Evolutionary conservation across 179 eudicot species (phyloP), one percentile per base, ranked within the genome.

Genomic region (Monotropa hypopitys): DNA sequence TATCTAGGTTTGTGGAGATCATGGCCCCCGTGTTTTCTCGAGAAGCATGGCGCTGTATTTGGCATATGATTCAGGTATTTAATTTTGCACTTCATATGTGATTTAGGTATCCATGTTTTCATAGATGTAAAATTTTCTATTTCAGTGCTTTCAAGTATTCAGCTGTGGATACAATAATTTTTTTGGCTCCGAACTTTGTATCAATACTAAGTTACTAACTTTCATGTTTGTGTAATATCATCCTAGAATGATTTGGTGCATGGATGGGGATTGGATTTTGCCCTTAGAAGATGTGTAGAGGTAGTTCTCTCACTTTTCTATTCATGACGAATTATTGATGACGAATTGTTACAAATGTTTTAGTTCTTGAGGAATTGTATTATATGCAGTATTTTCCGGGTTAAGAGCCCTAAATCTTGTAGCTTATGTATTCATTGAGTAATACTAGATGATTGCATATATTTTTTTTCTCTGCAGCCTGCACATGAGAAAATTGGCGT

Each of bases 181-280:
- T 47, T 66, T 8, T 35, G 0, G 0, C 12, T 40, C 3, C 26
- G 10, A 50, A 21, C 11, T 28, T 20, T 15, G 16, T 1, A 6
- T 20, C 21, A 42, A 42, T 56, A 9, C 61, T n/a, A 70, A 30
- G 30, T 11, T 54, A 38, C 30, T 77, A 51, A 53, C 43, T 33
- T 57, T 38, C 40, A 26, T 46, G 53, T 33, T 80, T 56, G 40
- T 56, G 23, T 81, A 35, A 45, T 57, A 73, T 81, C 49, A 16
- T 71, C 20, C 67, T 87, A 89, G 90, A 89, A 89, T 68, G 92
- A 89, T 80, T 81, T 89, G 83, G 87, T 87, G 65, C 92, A 89
- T 67, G 92, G 92, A 79, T 89, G 92, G 92, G 92, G 92, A 49
- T 77, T 89, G 50, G 92, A 89, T 77, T 81, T 89, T 40, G 84